Conservation (phyloP, 495 filamentous ascomycete genomes). For the Eremomyces bilateralis region DNA sequence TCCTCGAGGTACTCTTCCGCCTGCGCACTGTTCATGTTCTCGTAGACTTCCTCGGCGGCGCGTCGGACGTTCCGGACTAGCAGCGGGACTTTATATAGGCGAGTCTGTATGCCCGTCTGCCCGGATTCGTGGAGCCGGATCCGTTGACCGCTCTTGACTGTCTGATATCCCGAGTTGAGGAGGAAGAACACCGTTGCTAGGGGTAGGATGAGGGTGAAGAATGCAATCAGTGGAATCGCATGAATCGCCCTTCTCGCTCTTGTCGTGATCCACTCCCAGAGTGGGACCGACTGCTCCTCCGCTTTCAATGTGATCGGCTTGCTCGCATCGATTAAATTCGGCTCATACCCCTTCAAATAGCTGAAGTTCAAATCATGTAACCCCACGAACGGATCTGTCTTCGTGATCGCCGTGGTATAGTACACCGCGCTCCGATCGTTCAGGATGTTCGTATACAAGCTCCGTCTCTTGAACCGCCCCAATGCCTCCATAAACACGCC, state of each 20-base stretch:
- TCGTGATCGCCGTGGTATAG: slow-evolving; percentile 60
- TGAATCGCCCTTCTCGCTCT: slow-evolving; percentile 16
- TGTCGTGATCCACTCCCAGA: slow-evolving; percentile 14
- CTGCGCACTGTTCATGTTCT: slow-evolving; percentile 41
- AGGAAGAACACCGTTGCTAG: slow-evolving; percentile 48
- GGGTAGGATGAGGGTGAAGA: slow-evolving; percentile 43
- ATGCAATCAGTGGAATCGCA: slow-evolving; percentile 33
- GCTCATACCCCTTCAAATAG: slow-evolving; percentile 50
- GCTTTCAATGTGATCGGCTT: slow-evolving; percentile 31
- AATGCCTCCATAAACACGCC: slow-evolving; percentile 75
- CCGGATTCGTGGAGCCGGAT: slow-evolving; percentile 58
- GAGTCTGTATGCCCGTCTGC: slow-evolving; percentile 36
- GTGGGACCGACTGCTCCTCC: slow-evolving; percentile 17
- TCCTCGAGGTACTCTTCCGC: slow-evolving; percentile 35
- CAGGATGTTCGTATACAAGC: slow-evolving; percentile 61
- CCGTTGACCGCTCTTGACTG: slow-evolving; percentile 42
- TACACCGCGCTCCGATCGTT: slow-evolving; percentile 65
- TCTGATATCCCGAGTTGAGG: slow-evolving; percentile 54
- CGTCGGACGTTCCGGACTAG: slow-evolving; percentile 49
- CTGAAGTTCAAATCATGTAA: slow-evolving; percentile 42
- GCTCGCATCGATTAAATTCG: slow-evolving; percentile 50
- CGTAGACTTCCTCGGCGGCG: slow-evolving; percentile 52
- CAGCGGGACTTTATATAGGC: slow-evolving; percentile 53
- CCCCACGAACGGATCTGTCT: slow-evolving; percentile 50
- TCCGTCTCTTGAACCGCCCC: slow-evolving; percentile 45